Percentiles rank a stretch among this genome's conserved stretches.
Conservation (phyloP, 192 early-diverging fungal genomes). For the Gonapodya sp. region DNA sequence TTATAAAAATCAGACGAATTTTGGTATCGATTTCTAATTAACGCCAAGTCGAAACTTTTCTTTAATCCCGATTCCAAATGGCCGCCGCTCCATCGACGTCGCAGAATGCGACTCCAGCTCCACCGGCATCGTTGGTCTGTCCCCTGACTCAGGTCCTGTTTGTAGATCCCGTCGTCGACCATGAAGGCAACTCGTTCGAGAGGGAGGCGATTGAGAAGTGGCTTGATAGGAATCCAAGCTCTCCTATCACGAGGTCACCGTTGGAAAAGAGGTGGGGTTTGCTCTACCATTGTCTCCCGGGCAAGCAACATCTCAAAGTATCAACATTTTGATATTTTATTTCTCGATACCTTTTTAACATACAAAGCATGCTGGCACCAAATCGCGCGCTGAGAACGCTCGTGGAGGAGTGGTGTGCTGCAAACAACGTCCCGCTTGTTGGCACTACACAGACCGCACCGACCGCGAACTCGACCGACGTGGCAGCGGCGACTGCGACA, state of each 20-base stretch:
- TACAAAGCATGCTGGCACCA: not conserved
- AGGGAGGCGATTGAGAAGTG: constrained; percentile 1
- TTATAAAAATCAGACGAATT: too few species aligned
- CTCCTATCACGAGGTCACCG: not conserved
- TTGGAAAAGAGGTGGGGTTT: not conserved
- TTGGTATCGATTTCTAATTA: too few species aligned
- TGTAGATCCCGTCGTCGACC: constrained; percentile 5
- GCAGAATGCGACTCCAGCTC: not conserved
- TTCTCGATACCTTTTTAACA: not conserved
- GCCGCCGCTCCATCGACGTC: too few species aligned
- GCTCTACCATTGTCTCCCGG: not conserved
- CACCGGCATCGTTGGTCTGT: not conserved
- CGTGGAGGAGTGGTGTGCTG: not conserved
- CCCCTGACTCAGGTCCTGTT: not conserved
- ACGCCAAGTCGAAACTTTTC: too few species aligned
- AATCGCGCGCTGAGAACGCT: not conserved
- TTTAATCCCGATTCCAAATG: too few species aligned
- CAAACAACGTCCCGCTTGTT: not conserved
- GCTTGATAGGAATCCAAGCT: not conserved
- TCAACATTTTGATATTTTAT: not conserved
- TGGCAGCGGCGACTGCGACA: too few species aligned
- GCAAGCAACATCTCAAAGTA: not conserved
- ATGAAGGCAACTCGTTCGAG: constrained; percentile 5
- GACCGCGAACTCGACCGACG: not conserved
- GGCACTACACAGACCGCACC: not conserved